phyloP scores from a whole-genome alignment of 2,329 filamentous ascomycete genomes.

The Berkeleyomyces basicola region DNA sequence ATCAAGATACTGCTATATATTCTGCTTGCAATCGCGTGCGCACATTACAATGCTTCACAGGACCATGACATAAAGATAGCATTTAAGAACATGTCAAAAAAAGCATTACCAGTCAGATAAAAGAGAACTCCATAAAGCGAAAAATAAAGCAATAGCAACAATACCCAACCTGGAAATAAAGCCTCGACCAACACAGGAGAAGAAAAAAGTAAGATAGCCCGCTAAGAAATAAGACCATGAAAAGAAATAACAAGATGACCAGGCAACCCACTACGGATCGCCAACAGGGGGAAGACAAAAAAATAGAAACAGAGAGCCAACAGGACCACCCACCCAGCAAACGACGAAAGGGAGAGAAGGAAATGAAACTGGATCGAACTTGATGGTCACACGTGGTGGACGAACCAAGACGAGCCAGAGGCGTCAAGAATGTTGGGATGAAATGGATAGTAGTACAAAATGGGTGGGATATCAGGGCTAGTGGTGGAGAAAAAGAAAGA shows the following conservation, averaged over 20 bases:
- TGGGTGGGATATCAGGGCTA: slow-evolving; percentile 9
- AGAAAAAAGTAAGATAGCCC: slow-evolving; percentile 2
- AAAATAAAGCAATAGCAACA: neutral
- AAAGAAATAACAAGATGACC: neutral
- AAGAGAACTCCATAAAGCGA: neutral
- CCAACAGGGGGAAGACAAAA: neutral
- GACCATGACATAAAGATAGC: slow-evolving; percentile 5
- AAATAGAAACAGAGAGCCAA: neutral
- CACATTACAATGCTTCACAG: slow-evolving; percentile 5
- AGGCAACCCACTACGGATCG: neutral
- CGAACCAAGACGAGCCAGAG: neutral
- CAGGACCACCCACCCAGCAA: neutral
- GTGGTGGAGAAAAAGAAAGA: neutral
- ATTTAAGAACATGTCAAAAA: neutral
- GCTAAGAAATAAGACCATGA: neutral
- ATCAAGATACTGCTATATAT: no score
- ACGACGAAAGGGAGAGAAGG: neutral
- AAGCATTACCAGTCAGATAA: neutral
- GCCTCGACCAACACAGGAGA: slow-evolving; percentile 13
- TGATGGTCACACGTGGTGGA: neutral
- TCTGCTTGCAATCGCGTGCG: no score
- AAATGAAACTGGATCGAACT: neutral
- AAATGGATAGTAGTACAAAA: slow-evolving; percentile 9
- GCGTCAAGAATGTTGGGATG: neutral
- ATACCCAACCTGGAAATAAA: neutral